Percentiles rank a stretch among this genome's conserved stretches.
phyloP scores from a whole-genome alignment of 305 asterid species.

The Fraxinus ornus region DNA sequence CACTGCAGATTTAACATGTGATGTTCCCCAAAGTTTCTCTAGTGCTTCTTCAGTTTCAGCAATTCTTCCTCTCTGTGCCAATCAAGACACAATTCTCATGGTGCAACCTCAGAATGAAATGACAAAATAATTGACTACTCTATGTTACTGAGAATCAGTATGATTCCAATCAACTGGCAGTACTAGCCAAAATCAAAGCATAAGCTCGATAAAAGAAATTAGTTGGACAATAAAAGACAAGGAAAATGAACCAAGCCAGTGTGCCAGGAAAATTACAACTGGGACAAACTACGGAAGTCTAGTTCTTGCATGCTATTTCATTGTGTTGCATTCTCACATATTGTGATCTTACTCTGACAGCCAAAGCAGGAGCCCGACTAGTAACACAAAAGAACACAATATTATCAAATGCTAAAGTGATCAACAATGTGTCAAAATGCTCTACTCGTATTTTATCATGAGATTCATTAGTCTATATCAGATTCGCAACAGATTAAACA shows the following conservation, averaged over 20 bases:
- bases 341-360: background rate
- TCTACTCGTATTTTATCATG: background rate
- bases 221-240: background rate
- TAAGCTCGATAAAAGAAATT: background rate
- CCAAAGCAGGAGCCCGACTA: background rate
- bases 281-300: background rate
- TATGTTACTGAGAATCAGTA: background rate
- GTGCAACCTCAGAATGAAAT: conserved; percentile 5
- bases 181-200: conserved; percentile 8
- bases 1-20: conserved; percentile 73
- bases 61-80: conserved; percentile 64
- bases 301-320: background rate
- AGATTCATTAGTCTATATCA: background rate
- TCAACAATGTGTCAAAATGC: background rate
- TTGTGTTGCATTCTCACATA: background rate
- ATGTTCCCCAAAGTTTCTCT: conserved; percentile 77
- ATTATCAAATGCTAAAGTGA: background rate
- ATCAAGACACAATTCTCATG: conserved; percentile 12
- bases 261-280: background rate
- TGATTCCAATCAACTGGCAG: conserved; percentile 11
- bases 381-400: background rate
- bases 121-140: conserved; percentile 3
- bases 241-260: background rate
- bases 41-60: conserved; percentile 76
- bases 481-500: background rate